A percentile compares a stretch with the other conserved stretches of the same genome.
Evolutionary conservation across 768 basidiomycete genomes (phyloP).

Genomic region (Piloderma croceum): DNA sequence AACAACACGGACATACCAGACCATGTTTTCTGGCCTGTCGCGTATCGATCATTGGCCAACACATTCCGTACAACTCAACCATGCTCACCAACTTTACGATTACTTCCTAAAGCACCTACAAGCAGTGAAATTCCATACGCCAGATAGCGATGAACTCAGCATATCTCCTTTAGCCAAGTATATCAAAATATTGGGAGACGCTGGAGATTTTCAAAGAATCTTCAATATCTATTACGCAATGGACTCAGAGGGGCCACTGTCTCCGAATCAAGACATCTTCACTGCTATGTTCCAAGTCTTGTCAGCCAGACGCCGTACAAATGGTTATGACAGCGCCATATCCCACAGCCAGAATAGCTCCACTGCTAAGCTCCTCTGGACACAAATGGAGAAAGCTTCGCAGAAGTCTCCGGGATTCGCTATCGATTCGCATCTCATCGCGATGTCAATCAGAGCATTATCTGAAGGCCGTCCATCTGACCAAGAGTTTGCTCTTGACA

Average conservation of each 20-base stretch:
- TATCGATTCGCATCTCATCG: conserved; percentile 50
- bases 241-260: conserved; percentile 56
- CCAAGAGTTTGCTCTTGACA: conserved; percentile 59
- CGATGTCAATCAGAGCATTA: conserved; percentile 50
- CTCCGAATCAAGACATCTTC: conserved; percentile 56
- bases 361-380: conserved; percentile 71
- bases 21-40: conserved; percentile 61
- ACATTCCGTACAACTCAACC: conserved; percentile 54
- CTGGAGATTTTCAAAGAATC: conserved; percentile 55
- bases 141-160: conserved; percentile 42
- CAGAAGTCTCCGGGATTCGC: conserved; percentile 40
- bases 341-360: conserved; percentile 42
- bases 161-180: conserved; percentile 52
- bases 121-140: conserved; percentile 43
- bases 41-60: conserved; percentile 56
- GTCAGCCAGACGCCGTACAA: conserved; percentile 13
- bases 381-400: conserved; percentile 49
- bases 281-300: conserved; percentile 60
- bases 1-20: conserved; percentile 59
- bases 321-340: conserved; percentile 8
- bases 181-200: conserved; percentile 59
- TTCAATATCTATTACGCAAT: conserved; percentile 73
- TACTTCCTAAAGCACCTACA: conserved; percentile 47
- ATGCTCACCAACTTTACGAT: conserved; percentile 57
- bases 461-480: conserved; percentile 52